Evolutionary conservation across 805 yeast genomes (phyloP), one percentile per base, ranked within the genome.

Genomic region (Cyberlindnera japonica): DNA sequence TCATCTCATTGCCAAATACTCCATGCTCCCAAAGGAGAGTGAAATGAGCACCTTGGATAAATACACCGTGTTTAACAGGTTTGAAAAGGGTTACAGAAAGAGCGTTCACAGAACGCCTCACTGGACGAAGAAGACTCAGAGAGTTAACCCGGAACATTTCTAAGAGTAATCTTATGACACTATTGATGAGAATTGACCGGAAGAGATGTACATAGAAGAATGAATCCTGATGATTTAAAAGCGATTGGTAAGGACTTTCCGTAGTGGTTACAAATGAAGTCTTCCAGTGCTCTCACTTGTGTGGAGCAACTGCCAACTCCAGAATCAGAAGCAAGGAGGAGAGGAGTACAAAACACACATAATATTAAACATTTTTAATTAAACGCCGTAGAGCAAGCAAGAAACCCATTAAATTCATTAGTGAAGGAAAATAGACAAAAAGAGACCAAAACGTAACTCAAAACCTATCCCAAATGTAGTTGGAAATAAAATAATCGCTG

Each of bases 91-190:
- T 16, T 93, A 91, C 65, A 79, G 98, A 68, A 91, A 89, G 67
- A 81, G 90, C 49, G 79, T 86, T 19, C 98, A 91, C 58, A 67
- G 79, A 62, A 84, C 83, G 31, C 96, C 96, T 16, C 86, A 89
- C 59, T 89, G 96, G 95, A 89, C 97, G 40, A 88, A 82, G 67
- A 61, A 78, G 47, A 77, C 95, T 8, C 74, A 81, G 62, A 80
- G 96, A 68, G 79, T 75, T 43, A 83, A 85, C 57, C 96, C 96
- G 33, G 72, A 55, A 31, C 43, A 50, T 40, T 56, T 53, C 45
- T 54, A 34, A 43, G 25, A 2, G 3, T 13, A 13, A 6, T 11
- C 8, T 17, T n/a, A 15, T 25, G 15, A 25, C 11, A 12, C 15
- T 27, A 13, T 15, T 27, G 30, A 27, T n/a, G n/a, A 22, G 24